phyloP scores from a whole-genome alignment of 2,329 filamentous ascomycete genomes.

The Talaromyces islandicus region DNA sequence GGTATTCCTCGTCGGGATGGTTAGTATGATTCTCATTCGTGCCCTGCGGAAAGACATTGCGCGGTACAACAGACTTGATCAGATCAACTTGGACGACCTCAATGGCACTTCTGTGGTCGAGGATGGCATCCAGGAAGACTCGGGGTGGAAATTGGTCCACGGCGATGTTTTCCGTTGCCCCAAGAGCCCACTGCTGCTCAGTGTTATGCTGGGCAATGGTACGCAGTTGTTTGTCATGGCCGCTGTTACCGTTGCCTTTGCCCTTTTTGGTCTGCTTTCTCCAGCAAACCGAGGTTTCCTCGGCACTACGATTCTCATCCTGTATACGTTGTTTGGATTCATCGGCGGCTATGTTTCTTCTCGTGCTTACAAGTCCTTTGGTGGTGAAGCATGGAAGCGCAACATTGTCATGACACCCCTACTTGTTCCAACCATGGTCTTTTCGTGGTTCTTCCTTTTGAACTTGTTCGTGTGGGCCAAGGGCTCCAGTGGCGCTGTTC shows the following conservation, averaged over 20 bases:
- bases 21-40: conserved; percentile 83
- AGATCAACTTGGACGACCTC: conserved; percentile 84
- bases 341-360: conserved; percentile 87
- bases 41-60: conserved; percentile 93
- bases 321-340: conserved; percentile 89
- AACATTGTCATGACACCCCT: conserved; percentile 86
- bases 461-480: conserved; percentile 97
- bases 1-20: conserved; percentile 81
- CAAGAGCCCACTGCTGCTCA: conserved; percentile 73
- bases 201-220: conserved; percentile 84
- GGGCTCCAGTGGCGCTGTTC: conserved; percentile 84
- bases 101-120: conserved; percentile 72
- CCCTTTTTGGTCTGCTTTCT: conserved; percentile 87
- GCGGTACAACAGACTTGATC: conserved; percentile 89
- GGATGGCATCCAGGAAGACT: conserved; percentile 94
- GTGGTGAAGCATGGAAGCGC: conserved; percentile 88
- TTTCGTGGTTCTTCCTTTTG: conserved; percentile 82
- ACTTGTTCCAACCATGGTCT: conserved; percentile 80
- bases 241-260: conserved; percentile 85
- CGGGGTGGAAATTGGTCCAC: conserved; percentile 96
- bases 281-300: conserved; percentile 93
- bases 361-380: conserved; percentile 89
- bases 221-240: conserved; percentile 98
- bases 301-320: conserved; percentile 84
- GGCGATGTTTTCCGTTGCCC: conserved; percentile 94